Evolutionary conservation across 2,329 filamentous ascomycete genomes (phyloP), one percentile per base, ranked within the genome.

Genomic region (Tolypocladium nubicola): DNA sequence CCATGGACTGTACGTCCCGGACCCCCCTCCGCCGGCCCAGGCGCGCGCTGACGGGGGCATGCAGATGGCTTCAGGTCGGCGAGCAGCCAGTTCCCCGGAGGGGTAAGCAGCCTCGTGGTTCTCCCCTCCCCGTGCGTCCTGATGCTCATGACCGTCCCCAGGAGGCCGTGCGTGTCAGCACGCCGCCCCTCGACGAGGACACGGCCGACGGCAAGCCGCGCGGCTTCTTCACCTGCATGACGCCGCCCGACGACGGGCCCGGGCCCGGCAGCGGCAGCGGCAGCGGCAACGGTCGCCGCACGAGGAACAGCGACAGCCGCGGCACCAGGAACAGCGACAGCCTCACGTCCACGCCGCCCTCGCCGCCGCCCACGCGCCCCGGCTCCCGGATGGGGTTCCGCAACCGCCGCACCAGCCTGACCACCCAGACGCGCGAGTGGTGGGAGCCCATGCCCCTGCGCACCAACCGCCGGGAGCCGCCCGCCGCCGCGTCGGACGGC

Each of bases 161-260:
- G 78, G 78, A 81, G 68, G 78, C 78, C 6, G 72, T 66, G n/a
- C 72, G 78, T 5, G 66, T 81, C 14, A 72, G 71, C 54, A 80
- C 78, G 3, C 78, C 78, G 1, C 76, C 76, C 0, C 62, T 77
- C 23, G 70, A 70, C 23, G 72, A 76, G 58, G 67, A 69, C 45
- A 71, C 69, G 10, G 65, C 67, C 16, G 71, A 71, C 52, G 70
- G 71, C 7, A 70, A 61, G 39, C 68, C 71, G 3, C 73, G 74
- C 6, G 71, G 69, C 4, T 76, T 79, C 62, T 79, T 79, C 61
- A 73, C 73, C 16, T 68, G 76, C 26, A 69, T 75, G 39, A 64
- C 69, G 13, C 66, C 70, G 1, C 71, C 73, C 0, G 43, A 39
- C 5, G 59, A 57, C 13, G 47, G 19, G 30, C 10, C 30, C 47